Evolutionary conservation across 805 yeast species (phyloP).

Genomic region (Metahyphopichia silvanorum): DNA sequence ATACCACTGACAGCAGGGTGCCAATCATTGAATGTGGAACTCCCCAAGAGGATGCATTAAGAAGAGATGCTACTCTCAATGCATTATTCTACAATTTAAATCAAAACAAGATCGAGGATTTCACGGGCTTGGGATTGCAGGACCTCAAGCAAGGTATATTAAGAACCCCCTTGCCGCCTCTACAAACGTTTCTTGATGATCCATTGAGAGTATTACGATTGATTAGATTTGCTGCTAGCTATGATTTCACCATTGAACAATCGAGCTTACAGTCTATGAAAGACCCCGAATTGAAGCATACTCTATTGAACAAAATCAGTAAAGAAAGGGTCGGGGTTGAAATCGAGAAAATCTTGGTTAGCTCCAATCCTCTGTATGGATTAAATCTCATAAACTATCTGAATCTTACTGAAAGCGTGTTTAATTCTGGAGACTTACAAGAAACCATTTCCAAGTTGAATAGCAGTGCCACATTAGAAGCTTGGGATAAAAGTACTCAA

Average conservation of each 20-base stretch:
- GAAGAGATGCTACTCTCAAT: slow-evolving; percentile 94
- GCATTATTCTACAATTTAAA: slow-evolving; percentile 85
- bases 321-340: slow-evolving; percentile 90
- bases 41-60: slow-evolving; percentile 82
- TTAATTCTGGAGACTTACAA: slow-evolving; percentile 32
- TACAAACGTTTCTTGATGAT: slow-evolving; percentile 86
- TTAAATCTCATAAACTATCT: slow-evolving; percentile 54
- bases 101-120: slow-evolving; percentile 72
- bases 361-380: slow-evolving; percentile 62
- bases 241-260: slow-evolving; percentile 61
- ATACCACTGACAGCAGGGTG: slow-evolving; percentile 80
- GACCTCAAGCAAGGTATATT: slow-evolving; percentile 71
- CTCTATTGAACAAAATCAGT: slow-evolving; percentile 72
- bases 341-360: slow-evolving; percentile 69
- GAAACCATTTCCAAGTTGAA: slow-evolving; percentile 15
- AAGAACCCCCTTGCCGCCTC: slow-evolving; percentile 85
- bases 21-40: slow-evolving; percentile 85
- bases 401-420: slow-evolving; percentile 55
- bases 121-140: slow-evolving; percentile 68
- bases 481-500: slow-evolving; percentile 11
- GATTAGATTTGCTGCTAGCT: slow-evolving; percentile 81
- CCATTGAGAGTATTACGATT: slow-evolving; percentile 87
- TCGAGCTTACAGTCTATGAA: slow-evolving; percentile 66
- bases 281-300: slow-evolving; percentile 49
- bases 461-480: slow-evolving; percentile 9